These are phyloP conservation scores for Apiosordaria backusii DNA, from an alignment of 495 filamentous ascomycete species.

Conservation along the genomic window DNA sequence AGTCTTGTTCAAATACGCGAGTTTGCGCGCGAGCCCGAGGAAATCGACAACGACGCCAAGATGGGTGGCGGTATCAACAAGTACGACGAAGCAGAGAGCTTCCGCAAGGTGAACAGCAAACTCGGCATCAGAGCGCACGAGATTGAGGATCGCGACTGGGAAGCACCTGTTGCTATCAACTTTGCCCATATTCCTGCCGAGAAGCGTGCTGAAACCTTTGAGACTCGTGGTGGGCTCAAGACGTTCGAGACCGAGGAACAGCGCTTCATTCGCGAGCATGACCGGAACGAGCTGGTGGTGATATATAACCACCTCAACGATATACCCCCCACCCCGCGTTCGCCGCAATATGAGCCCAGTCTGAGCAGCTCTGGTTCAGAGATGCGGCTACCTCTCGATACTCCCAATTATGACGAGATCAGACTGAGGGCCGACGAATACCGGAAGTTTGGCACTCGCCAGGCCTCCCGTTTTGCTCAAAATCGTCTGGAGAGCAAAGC, in stretches of 20 bases:
- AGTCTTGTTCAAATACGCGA: conserved; percentile 66
- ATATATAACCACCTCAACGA: conserved; percentile 71
- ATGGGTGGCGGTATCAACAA: conserved; percentile 46
- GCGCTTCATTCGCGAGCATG: conserved; percentile 64
- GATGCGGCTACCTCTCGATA: conserved; percentile 17
- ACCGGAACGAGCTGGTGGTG: conserved; percentile 76
- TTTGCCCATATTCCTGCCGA: conserved; percentile 49
- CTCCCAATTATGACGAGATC: conserved; percentile 31
- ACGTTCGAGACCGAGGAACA: conserved; percentile 62
- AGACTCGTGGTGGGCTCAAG: conserved; percentile 60
- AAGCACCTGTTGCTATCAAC: conserved; percentile 47
- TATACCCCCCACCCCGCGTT: conserved; percentile 72
- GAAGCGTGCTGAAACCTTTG: conserved; percentile 53
- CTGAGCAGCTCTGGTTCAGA: conserved; percentile 16
- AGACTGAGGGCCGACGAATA: conserved; percentile 8
- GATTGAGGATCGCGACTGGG: conserved; percentile 54
- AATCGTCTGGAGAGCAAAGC: conserved; percentile 19
- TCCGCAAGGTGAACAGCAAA: conserved; percentile 58
- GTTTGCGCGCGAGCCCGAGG: conserved; percentile 77
- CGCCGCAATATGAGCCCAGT: conserved; percentile 49
- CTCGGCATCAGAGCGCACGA: conserved; percentile 18
- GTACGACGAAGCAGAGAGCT: conserved; percentile 66
- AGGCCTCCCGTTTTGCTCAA: conserved; percentile 17
- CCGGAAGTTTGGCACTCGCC: not conserved
- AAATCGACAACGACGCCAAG: conserved; percentile 60